Evolutionary conservation across 2,329 filamentous ascomycete genomes (phyloP).

Genomic region (Neonectria faginata): DNA sequence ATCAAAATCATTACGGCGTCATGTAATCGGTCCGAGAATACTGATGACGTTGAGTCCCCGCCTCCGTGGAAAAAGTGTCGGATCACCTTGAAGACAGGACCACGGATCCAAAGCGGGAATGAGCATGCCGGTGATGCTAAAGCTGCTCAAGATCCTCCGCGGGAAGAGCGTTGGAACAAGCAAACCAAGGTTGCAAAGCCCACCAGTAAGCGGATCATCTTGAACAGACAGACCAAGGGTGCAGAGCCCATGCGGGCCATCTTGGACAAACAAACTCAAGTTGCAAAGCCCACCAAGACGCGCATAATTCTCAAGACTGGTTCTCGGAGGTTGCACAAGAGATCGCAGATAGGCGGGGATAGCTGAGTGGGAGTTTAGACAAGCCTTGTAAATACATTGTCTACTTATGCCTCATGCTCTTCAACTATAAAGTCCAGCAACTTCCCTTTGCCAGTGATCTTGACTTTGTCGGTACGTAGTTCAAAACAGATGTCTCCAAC

Average conservation of each 20-base stretch:
- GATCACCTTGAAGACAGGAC: not conserved
- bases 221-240: not conserved
- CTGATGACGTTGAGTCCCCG: not conserved
- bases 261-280: not conserved
- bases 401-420: not conserved
- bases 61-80: not conserved
- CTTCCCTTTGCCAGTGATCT: no score
- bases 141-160: not conserved
- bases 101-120: not conserved
- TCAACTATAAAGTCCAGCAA: not conserved
- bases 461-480: no score
- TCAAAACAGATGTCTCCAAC: no score
- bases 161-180: not conserved
- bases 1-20: not conserved
- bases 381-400: not conserved
- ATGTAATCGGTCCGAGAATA: not conserved
- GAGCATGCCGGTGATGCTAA: no score
- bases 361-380: not conserved
- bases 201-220: no score
- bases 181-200: no score
- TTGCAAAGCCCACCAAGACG: not conserved
- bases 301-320: not conserved
- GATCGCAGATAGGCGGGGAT: not conserved
- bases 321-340: not conserved
- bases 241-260: not conserved